Evolutionary conservation across 495 filamentous ascomycete genomes (phyloP), one percentile per base, ranked within the genome.

Genomic region (Aspergillus avenaceus): DNA sequence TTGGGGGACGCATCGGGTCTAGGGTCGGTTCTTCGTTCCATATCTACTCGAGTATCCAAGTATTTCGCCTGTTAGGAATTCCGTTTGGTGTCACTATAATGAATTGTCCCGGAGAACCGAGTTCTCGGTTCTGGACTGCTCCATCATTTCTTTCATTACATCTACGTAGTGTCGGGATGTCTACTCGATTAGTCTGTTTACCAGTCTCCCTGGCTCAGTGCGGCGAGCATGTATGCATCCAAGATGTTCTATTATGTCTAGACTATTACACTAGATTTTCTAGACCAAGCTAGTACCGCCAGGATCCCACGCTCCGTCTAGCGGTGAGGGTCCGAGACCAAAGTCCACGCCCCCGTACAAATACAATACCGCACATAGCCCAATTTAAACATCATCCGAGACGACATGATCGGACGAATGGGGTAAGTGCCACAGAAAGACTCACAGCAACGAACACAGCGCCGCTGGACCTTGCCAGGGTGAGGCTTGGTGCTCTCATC

Each of bases 391-490:
- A 71, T 61, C 70, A 76, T 65, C 13, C 64, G 65, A 28, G 70
- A 71, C 41, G 64, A 68, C 21, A 63, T 45, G n/a, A 65, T 24
- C 22, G 73, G 66, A 9, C 70, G 58, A 4, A 66, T 69, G 38
- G 66, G 51, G 13, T 55, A 56, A 21, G 60, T 50, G 46, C 72
- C 69, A 12, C 64, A 70, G 13, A 71, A 63, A 13, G 73, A 56
- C 58, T 73, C 73, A 50, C 70, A 67, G 46, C 73, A 76, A 2
- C 73, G 63, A 16, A 73, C 70, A 55, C 73, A 76, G 16, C 71
- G 55, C 26, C 71, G 41, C 13, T 55, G 52, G 7, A 56, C 23
- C 7, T 44, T 22, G 5, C 45, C 29, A 19, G 23, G 45, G 13
- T 8, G 40, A 45, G 5, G 41, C 22, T 45, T 55, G 4, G 21